Evolutionary conservation across 768 basidiomycete species (phyloP), one percentile per base, ranked within the genome.

Genomic region (Podaxis sp.): DNA sequence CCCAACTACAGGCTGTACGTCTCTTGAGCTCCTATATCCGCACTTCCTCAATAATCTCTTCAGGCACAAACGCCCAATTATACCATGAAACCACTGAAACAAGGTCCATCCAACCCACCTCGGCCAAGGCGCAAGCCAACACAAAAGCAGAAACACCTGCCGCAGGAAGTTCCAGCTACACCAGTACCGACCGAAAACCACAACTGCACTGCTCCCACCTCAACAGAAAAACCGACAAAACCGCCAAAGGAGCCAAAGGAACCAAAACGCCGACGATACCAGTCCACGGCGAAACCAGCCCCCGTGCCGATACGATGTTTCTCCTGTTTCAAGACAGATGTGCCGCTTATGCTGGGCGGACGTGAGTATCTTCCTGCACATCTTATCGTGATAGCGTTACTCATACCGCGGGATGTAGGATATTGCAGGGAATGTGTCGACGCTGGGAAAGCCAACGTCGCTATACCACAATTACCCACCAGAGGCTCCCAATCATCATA

Each of bases 331-430:
- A 81, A 84, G 70, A 83, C 81, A 15, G 87, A 89, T 68, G 90
- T 92, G 13, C 90, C 90, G 6, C 77, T 92, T n/a, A 84, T 91
- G 57, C 79, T 87, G 70, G 89, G 89, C 62, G 90, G 90, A 46
- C 81, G 90, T 91, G 66, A 80, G 89, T 81, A 26, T 4, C 59
- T 55, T 55, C 6, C 7, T 52, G 2, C 19, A 40, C 11, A 57
- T 42, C 26, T 22, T 11, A 51, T 39, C 19, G 8, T 5, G 11
- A 26, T 13, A 17, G n/a, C 53, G 26, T 24, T 59, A 33, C 28
- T 53, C 53, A 9, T 57, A 22, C 48, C 52, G 58, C 3, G 44
- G n/a, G 4, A 46, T 46, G 2, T 57, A 91, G 89, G 87, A 63
- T 90, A 81, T 69, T 92, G 89, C 74, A 83, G 88, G 22, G 81